Conservation (phyloP, 1,139 yeast species). For the Pichia sp. region DNA sequence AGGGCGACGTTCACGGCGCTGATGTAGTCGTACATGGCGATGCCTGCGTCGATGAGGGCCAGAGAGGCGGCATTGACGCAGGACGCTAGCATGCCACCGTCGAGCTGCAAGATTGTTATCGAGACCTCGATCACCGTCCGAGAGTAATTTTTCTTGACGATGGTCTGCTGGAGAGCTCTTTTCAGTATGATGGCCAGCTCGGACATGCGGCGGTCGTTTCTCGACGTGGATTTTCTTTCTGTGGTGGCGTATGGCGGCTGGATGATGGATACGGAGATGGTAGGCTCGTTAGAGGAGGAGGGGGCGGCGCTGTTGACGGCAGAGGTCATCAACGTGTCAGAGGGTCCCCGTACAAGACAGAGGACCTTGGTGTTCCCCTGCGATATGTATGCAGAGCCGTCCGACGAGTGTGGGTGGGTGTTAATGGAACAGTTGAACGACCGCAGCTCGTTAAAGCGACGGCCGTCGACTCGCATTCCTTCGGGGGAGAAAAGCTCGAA, state of each 20-base stretch:
- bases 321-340: conserved; percentile 58
- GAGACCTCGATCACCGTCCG: conserved; percentile 72
- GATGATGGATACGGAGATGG: conserved; percentile 57
- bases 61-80: conserved; percentile 85
- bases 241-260: conserved; percentile 79
- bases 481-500: conserved; percentile 89
- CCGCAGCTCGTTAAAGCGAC: conserved; percentile 91
- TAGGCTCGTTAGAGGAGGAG: conserved; percentile 33
- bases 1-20: conserved; percentile 78
- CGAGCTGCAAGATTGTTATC: conserved; percentile 78
- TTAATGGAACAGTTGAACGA: conserved; percentile 74
- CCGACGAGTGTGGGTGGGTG: conserved; percentile 84
- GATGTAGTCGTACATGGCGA: conserved; percentile 89
- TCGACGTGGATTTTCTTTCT: conserved; percentile 51
- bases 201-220: conserved; percentile 63
- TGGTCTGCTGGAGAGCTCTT: conserved; percentile 76
- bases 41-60: conserved; percentile 92
- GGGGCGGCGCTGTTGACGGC: conserved; percentile 39
- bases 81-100: conserved; percentile 81
- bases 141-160: conserved; percentile 72
- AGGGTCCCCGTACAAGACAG: conserved; percentile 83
- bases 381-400: conserved; percentile 89
- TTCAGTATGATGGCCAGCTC: conserved; percentile 74
- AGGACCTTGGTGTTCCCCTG: conserved; percentile 90
- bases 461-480: conserved; percentile 87